These are phyloP conservation scores for Cydonia oblonga DNA, from an alignment of 331 rosid species.

Conservation along the genomic window DNA sequence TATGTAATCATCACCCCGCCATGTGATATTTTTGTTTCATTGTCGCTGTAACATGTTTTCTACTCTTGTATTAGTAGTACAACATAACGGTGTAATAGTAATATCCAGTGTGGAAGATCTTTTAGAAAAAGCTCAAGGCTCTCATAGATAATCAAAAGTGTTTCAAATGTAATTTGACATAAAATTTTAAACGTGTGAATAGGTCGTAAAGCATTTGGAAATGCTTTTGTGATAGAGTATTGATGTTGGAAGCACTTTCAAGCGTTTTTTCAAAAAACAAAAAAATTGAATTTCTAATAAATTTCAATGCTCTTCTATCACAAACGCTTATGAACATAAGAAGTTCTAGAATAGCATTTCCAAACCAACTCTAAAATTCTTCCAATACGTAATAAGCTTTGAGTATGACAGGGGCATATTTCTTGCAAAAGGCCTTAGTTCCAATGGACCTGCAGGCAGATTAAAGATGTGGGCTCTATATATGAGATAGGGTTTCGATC, in stretches of 20 bases:
- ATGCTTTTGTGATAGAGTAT: neutral
- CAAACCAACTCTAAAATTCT: neutral
- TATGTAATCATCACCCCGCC: neutral
- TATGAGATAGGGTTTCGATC: neutral
- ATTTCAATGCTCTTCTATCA: neutral
- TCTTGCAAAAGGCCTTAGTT: neutral
- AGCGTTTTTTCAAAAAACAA: too few species aligned
- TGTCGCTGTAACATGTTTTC: neutral
- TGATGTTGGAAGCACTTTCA: neutral
- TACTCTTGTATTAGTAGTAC: neutral
- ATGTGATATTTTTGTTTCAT: neutral
- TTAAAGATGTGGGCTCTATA: neutral
- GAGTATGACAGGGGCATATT: neutral
- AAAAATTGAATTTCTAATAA: neutral
- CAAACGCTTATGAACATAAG: neutral
- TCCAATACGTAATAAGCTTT: neutral
- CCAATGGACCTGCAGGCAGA: neutral
- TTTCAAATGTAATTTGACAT: neutral
- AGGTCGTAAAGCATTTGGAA: neutral
- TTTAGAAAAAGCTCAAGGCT: neutral
- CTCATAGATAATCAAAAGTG: too few species aligned
- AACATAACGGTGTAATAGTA: too few species aligned
- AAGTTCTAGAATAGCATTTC: neutral
- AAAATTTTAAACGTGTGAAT: neutral
- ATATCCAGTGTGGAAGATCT: neutral